phyloP scores from a whole-genome alignment of 2,329 filamentous ascomycete genomes.

The Hymenoscyphus fraxineus region DNA sequence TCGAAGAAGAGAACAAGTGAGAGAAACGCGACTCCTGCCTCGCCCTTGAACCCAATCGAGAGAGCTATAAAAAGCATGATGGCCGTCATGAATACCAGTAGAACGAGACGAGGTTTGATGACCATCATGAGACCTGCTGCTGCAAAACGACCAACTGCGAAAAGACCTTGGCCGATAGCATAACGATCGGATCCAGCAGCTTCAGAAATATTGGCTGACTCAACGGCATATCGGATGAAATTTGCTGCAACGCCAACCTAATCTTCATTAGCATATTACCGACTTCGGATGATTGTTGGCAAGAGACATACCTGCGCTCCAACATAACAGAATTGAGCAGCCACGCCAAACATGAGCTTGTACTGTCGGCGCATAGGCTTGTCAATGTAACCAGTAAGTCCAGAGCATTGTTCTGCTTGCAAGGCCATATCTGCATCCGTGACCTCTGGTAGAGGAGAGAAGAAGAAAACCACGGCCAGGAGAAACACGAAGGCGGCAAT shows the following conservation, averaged over 20 bases:
- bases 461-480: conserved; percentile 64
- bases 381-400: conserved; percentile 22
- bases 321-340: conserved; percentile 76
- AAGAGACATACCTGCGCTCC: conserved; percentile 39
- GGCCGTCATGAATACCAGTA: conserved; percentile 57
- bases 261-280: not conserved
- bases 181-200: conserved; percentile 60
- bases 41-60: conserved; percentile 38
- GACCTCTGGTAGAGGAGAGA: conserved; percentile 60
- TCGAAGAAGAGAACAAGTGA: conserved; percentile 76
- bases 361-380: conserved; percentile 37
- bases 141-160: conserved; percentile 70
- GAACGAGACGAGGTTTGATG: conserved; percentile 67
- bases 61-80: conserved; percentile 51
- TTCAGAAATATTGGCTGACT: conserved; percentile 39
- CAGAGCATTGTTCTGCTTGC: conserved; percentile 15
- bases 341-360: conserved; percentile 64
- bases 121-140: conserved; percentile 58
- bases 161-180: conserved; percentile 67
- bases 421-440: conserved; percentile 38
- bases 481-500: conserved; percentile 70
- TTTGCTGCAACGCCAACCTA: conserved; percentile 37
- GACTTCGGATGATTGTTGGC: not conserved
- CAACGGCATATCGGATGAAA: conserved; percentile 60
- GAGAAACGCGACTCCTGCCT: conserved; percentile 56